These are phyloP conservation scores for Xerophyta viscosa DNA, from an alignment of 106 monocot species.

Conservation along the genomic window DNA sequence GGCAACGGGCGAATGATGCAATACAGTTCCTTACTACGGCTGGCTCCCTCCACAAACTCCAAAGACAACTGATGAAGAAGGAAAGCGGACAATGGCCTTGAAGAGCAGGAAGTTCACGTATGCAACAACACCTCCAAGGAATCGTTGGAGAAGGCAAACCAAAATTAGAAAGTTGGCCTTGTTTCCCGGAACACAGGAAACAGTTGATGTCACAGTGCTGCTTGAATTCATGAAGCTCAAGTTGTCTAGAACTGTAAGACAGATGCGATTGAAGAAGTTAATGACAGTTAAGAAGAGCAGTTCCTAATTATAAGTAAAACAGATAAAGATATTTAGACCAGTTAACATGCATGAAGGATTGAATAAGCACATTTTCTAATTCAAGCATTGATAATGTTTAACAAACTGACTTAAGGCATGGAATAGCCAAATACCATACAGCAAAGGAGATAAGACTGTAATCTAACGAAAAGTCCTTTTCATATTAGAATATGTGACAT, in stretches of 20 bases:
- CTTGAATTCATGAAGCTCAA: conserved; percentile 83
- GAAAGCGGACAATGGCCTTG: conserved; percentile 83
- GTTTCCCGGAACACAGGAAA: conserved; percentile 98
- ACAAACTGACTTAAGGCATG: too few relatives aligned
- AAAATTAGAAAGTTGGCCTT: conserved; percentile 40
- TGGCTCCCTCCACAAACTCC: conserved; percentile 39
- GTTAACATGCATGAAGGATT: too few relatives aligned
- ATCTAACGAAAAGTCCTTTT: too few relatives aligned
- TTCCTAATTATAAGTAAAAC: too few relatives aligned
- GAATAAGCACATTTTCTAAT: too few relatives aligned
- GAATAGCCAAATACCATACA: too few relatives aligned
- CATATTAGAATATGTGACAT: too few relatives aligned
- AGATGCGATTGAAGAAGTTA: neutral
- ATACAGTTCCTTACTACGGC: conserved; percentile 28
- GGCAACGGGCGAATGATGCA: too few relatives aligned
- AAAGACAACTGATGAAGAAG: conserved; percentile 45
- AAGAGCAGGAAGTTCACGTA: conserved; percentile 74
- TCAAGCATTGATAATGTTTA: too few relatives aligned
- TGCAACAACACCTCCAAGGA: conserved; percentile 53
- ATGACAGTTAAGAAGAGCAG: too few relatives aligned
- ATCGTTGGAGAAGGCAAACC: conserved; percentile 48
- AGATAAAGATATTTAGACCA: too few relatives aligned
- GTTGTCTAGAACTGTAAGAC: conserved; percentile 42
- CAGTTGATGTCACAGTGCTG: conserved; percentile 56
- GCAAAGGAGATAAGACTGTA: too few relatives aligned